Conservation (phyloP, 306 rosid genomes). For the Echinosophora koreensis region DNA sequence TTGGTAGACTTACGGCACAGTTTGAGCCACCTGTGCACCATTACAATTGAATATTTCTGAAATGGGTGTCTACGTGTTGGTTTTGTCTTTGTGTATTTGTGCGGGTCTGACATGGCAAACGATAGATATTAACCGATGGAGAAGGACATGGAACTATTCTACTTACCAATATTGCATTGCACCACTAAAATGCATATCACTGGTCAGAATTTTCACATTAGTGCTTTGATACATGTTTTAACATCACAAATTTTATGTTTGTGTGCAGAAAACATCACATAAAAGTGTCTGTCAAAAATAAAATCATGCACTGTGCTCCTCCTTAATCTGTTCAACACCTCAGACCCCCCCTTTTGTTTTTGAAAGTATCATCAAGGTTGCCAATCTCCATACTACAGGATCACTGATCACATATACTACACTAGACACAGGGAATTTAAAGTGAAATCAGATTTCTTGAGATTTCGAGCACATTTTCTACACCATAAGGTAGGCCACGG, state of each 20-base stretch:
- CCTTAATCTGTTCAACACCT: constrained; percentile 12
- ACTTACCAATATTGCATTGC: not conserved
- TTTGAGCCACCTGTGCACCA: constrained; percentile 39
- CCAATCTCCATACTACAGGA: not conserved
- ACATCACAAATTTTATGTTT: constrained; percentile 16
- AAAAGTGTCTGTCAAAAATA: constrained; percentile 20
- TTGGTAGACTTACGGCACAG: constrained; percentile 14
- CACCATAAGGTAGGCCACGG: not conserved
- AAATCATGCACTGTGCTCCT: constrained; percentile 37
- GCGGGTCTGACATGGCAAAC: constrained; percentile 17
- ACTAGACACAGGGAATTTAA: not conserved
- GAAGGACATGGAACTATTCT: constrained; percentile 54
- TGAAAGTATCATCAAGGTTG: constrained; percentile 14
- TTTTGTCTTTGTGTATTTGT: constrained; percentile 39
- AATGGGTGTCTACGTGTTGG: constrained; percentile 47
- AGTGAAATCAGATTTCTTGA: not conserved
- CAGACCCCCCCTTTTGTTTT: not conserved
- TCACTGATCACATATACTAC: not conserved
- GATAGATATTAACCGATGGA: constrained; percentile 52
- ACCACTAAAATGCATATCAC: constrained; percentile 22
- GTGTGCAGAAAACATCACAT: constrained; percentile 24
- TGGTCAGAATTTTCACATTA: constrained; percentile 43
- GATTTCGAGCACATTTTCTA: constrained; percentile 32
- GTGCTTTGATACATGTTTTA: constrained; percentile 39
- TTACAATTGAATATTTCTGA: constrained; percentile 25